Evolutionary conservation across 371 early-diverging fungal species (phyloP), one percentile per base, ranked within the genome.

Genomic region (Mortierella sp.): DNA sequence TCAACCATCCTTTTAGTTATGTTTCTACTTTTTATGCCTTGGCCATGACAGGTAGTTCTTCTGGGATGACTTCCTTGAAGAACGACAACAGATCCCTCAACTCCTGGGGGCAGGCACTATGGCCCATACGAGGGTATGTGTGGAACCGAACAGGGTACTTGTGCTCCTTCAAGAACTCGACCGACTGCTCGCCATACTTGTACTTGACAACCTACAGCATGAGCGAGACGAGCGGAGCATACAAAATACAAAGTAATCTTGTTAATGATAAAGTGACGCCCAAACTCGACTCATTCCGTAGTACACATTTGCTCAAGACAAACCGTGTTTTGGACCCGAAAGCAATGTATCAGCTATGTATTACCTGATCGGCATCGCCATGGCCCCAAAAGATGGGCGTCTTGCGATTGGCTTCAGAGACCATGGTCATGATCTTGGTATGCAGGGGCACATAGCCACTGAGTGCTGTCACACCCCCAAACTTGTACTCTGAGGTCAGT

Each of bases 361-460:
- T 58, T 58, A 58, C 58, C 76, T 88, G 85, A 87, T 99, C 99
- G 0, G 79, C 84, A 66, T 92, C 92, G 64, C 99, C 99, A 76
- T 99, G 98, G 37, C 92, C 95, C 90, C 96, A 91, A 69, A 97
- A 92, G 53, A 97, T 91, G 9, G 97, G 97, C 10, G 95, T 93
- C 68, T 89, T 87, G 71, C 91, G 92, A 87, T 92, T 94, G 22
- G 91, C 88, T 34, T 93, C 92, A 0, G 92, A 85, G 14, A 82
- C 89, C 88, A 94, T 87, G 86, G 85, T 86, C 66, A 72, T 78
- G 39, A 95, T 77, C 77, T 93, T 92, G n/a, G 89, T 79, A 37
- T 88, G 84, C 63, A 95, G 64, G 7, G 95, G 95, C 43, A 97
- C 63, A 88, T 96, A 98, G 2, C 96, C 96, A 80, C 94, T 94